Evolutionary conservation across 345 rosid genomes (phyloP).

Genomic region (Eucalyptus coolabah): DNA sequence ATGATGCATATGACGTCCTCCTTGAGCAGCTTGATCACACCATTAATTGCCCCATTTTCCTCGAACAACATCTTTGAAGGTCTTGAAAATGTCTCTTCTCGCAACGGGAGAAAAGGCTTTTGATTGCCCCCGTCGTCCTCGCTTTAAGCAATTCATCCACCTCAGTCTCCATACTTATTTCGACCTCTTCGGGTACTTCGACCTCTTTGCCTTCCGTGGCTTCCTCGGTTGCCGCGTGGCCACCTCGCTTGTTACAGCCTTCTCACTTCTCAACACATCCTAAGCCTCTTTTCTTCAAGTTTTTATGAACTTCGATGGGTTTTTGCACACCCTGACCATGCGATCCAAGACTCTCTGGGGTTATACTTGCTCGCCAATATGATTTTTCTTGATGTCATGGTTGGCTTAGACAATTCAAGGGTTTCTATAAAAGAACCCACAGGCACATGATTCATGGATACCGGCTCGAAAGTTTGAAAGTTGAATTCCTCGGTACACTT

Average conservation of each 20-base stretch:
- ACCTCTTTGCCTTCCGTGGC: too few relatives aligned
- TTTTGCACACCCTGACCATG: too few relatives aligned
- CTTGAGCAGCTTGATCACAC: rapidly evolving
- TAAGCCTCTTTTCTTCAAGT: too few relatives aligned
- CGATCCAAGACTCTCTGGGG: rapidly evolving
- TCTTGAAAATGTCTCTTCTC: too few relatives aligned
- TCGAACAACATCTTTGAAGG: too few relatives aligned
- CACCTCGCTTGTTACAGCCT: rapidly evolving
- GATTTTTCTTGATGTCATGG: rapidly evolving
- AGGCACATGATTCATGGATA: too few relatives aligned
- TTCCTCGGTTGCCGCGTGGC: rapidly evolving
- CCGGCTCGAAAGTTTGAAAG: too few relatives aligned
- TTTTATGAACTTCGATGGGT: too few relatives aligned
- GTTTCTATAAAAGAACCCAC: rapidly evolving
- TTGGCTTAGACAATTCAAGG: rapidly evolving
- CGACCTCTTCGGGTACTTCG: rapidly evolving
- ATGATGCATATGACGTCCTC: too few relatives aligned
- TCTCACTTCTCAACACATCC: rapidly evolving
- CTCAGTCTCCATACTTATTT: too few relatives aligned
- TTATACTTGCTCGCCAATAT: rapidly evolving
- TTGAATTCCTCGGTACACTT: rapidly evolving
- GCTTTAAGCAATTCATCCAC: rapidly evolving
- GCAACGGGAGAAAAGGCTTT: too few relatives aligned
- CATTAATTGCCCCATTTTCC: rapidly evolving
- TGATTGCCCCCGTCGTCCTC: rapidly evolving